Conservation (phyloP, 257 asterid species). For the Solanum raphanifolium region DNA sequence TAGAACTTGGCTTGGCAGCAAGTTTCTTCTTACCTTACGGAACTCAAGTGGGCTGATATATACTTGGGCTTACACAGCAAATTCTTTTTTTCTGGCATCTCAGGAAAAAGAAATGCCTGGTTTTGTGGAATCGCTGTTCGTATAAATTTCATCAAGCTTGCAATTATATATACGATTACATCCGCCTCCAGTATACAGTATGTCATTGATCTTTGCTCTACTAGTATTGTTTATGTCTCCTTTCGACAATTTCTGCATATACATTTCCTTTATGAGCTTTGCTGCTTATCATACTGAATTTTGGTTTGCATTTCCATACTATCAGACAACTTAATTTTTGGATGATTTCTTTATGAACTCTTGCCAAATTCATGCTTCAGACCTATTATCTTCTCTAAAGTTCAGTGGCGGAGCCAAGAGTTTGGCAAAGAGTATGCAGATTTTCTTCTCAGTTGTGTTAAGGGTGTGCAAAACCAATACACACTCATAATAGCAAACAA, state of each 20-base stretch:
- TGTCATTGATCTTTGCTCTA: neutral
- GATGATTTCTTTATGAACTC: neutral
- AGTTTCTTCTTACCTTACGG: neutral
- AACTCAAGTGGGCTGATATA: neutral
- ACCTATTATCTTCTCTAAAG: neutral
- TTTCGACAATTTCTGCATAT: neutral
- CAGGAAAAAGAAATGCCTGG: slow-evolving; percentile 47
- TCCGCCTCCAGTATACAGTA: slow-evolving; percentile 53
- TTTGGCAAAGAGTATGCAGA: neutral
- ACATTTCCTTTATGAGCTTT: neutral
- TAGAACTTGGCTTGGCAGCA: neutral
- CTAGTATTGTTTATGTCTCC: neutral
- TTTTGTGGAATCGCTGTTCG: slow-evolving; percentile 38
- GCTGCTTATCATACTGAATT: neutral
- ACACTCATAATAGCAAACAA: neutral
- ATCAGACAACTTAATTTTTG: neutral
- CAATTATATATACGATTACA: slow-evolving; percentile 57
- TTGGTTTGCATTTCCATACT: neutral
- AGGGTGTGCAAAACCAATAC: neutral
- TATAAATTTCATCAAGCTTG: slow-evolving; percentile 33
- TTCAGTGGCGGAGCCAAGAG: neutral
- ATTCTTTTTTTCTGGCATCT: neutral
- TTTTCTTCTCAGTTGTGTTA: neutral
- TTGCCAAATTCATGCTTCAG: neutral
- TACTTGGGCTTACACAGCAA: neutral